Conservation (phyloP, 306 rosid species). For the Cotoneaster glaucophyllus region DNA sequence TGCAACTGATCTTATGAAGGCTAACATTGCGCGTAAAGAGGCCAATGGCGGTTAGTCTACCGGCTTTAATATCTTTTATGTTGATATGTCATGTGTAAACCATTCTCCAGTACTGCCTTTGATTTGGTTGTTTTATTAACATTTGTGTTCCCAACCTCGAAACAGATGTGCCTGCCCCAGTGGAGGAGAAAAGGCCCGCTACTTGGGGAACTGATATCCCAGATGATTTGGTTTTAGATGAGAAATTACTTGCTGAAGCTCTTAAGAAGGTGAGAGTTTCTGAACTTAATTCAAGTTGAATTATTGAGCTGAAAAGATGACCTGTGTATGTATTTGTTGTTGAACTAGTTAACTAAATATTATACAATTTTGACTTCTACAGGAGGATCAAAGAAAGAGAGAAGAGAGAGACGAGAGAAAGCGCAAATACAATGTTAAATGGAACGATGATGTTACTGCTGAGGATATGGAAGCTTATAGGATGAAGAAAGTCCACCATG, state of each 20-base stretch:
- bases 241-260: conserved; percentile 44
- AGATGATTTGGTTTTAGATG: conserved; percentile 45
- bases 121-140: neutral
- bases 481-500: conserved; percentile 52
- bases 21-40: conserved; percentile 55
- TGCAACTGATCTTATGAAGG: conserved; percentile 48
- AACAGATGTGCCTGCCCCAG: conserved; percentile 36
- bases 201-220: conserved; percentile 73
- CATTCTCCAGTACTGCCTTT: neutral
- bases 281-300: neutral
- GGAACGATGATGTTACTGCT: conserved; percentile 57
- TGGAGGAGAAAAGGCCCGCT: conserved; percentile 52
- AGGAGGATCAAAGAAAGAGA: conserved; percentile 53
- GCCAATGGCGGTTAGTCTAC: conserved; percentile 39
- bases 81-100: neutral
- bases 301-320: neutral
- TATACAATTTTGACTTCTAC: neutral
- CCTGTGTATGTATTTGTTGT: neutral
- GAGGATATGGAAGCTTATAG: conserved; percentile 64
- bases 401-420: conserved; percentile 72
- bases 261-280: conserved; percentile 38
- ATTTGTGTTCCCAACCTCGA: neutral
- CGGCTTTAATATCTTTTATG: neutral
- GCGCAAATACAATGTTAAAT: conserved; percentile 55
- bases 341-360: neutral